Conservation (phyloP, 2,329 filamentous ascomycete species). For the Colletotrichum horii region DNA sequence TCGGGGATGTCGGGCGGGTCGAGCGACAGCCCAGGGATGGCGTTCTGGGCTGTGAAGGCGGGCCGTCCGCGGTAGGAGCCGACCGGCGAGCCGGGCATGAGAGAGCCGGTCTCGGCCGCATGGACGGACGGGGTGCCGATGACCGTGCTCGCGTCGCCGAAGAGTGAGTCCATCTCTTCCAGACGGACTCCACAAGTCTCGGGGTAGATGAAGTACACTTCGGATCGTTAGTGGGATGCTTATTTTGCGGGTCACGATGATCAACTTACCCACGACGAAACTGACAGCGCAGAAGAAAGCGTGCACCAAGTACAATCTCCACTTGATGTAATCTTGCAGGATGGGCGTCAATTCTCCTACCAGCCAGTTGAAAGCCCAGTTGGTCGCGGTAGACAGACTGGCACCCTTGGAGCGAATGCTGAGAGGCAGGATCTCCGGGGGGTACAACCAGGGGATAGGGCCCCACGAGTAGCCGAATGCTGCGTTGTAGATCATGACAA, state of each 20-base stretch:
- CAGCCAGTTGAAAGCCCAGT: constrained; percentile 98
- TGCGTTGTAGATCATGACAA: constrained; percentile 98
- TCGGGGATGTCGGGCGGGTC: constrained; percentile 72
- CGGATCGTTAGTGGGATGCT: constrained; percentile 21
- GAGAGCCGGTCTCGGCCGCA: constrained; percentile 77
- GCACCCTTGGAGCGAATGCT: constrained; percentile 98
- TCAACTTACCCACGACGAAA: constrained; percentile 88
- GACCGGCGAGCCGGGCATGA: constrained; percentile 81
- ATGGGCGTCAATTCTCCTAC: constrained; percentile 96
- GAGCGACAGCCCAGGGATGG: constrained; percentile 82
- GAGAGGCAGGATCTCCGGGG: constrained; percentile 95
- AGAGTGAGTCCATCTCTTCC: constrained; percentile 95
- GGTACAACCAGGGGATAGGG: constrained; percentile 97
- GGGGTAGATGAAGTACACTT: constrained; percentile 97
- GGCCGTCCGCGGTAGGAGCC: constrained; percentile 70
- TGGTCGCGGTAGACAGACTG: constrained; percentile 92
- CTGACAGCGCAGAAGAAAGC: constrained; percentile 96
- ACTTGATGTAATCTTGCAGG: constrained; percentile 88
- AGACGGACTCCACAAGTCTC: constrained; percentile 94
- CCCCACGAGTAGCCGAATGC: constrained; percentile 96
- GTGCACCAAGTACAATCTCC: constrained; percentile 93
- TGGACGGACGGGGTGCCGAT: constrained; percentile 78
- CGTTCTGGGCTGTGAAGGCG: constrained; percentile 63
- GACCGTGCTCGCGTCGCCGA: constrained; percentile 88
- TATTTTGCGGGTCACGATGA: not conserved